Conservation (phyloP, 2,329 filamentous ascomycete species). For the Alternaria novae-zelandiae region DNA sequence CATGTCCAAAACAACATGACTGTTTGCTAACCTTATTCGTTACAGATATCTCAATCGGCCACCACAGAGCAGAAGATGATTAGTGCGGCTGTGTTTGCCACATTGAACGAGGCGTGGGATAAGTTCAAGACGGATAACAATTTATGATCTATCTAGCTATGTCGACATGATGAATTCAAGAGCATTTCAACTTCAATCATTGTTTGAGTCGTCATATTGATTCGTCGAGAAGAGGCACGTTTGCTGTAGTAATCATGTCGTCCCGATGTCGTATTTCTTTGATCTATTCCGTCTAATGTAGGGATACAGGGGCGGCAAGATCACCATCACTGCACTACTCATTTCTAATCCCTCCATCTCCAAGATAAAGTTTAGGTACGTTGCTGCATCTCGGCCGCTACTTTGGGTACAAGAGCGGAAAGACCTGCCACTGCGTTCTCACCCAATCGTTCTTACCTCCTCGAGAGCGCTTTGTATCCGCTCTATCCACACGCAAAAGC, state of each 20-base stretch:
- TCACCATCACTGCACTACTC: neutral
- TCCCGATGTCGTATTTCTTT: neutral
- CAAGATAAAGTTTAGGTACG: neutral
- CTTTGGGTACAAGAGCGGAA: neutral
- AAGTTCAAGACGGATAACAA: slow-evolving; percentile 69
- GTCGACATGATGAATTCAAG: neutral
- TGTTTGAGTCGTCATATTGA: neutral
- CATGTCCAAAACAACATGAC: neutral
- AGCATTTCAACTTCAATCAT: neutral
- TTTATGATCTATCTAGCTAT: slow-evolving; percentile 12
- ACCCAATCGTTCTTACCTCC: neutral
- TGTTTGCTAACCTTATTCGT: slow-evolving; percentile 15
- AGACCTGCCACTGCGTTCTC: neutral
- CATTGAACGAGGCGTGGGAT: slow-evolving; percentile 72
- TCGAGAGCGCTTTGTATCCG: neutral
- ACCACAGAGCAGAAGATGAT: slow-evolving; percentile 73
- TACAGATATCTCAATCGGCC: slow-evolving; percentile 64
- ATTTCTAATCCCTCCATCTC: neutral
- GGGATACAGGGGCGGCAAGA: neutral
- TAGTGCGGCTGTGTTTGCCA: slow-evolving; percentile 68
- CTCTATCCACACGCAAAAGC: neutral
- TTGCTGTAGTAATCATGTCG: neutral
- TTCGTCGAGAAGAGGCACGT: neutral
- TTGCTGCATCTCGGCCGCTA: neutral
- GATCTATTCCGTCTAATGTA: neutral